phyloP scores from a whole-genome alignment of 2,329 filamentous ascomycete genomes.

The Zopfia rhizophila region DNA sequence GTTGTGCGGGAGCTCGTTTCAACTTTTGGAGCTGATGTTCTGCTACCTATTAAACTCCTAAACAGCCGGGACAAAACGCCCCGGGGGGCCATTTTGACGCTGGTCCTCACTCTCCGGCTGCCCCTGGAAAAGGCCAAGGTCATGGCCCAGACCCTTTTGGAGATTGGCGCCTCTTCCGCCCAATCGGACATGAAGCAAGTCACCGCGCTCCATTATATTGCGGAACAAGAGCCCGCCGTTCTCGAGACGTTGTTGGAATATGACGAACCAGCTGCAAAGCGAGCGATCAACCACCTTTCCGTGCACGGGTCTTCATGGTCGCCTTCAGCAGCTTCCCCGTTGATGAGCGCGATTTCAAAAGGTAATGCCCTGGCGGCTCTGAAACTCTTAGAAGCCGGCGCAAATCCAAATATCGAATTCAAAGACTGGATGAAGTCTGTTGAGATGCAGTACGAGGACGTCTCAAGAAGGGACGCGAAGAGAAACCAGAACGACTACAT shows the following conservation, averaged over 20 bases:
- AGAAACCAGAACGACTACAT: slow-evolving; percentile 62
- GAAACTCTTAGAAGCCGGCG: slow-evolving; percentile 72
- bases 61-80: slow-evolving; percentile 60
- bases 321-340: slow-evolving; percentile 56
- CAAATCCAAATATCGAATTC: slow-evolving; percentile 68
- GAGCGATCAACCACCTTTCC: slow-evolving; percentile 73
- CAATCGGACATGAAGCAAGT: slow-evolving; percentile 74
- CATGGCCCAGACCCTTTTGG: slow-evolving; percentile 73
- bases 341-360: slow-evolving; percentile 68
- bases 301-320: slow-evolving; percentile 51
- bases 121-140: slow-evolving; percentile 70
- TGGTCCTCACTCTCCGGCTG: slow-evolving; percentile 74
- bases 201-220: slow-evolving; percentile 74
- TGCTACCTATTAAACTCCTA: slow-evolving; percentile 77
- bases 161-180: slow-evolving; percentile 75
- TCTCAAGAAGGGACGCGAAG: slow-evolving; percentile 54
- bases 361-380: slow-evolving; percentile 65
- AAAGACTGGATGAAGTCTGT: slow-evolving; percentile 71
- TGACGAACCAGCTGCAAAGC: slow-evolving; percentile 70
- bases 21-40: slow-evolving; percentile 79
- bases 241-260: slow-evolving; percentile 59
- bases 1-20: slow-evolving; percentile 74
- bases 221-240: slow-evolving; percentile 62
- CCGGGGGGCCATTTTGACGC: slow-evolving; percentile 71
- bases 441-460: slow-evolving; percentile 54